Conservation (phyloP, 2,329 filamentous ascomycete species). For the Epichloe brachyelytri region DNA sequence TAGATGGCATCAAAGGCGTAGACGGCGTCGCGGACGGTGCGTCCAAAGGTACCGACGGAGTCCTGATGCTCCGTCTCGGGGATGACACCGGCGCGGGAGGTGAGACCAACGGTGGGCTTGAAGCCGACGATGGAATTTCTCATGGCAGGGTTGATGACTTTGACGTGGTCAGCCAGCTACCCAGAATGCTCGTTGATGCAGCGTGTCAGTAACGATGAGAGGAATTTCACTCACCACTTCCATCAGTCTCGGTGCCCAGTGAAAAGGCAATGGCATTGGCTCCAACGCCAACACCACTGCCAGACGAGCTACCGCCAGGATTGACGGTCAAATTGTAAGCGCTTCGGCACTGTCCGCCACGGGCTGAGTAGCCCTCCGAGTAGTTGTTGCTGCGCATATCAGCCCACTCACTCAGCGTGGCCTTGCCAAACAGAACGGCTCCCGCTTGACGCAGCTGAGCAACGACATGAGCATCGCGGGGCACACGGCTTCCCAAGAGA, state of each 20-base stretch:
- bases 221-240: conserved; percentile 31
- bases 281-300: conserved; percentile 50
- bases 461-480: conserved; percentile 55
- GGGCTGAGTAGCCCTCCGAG: conserved; percentile 52
- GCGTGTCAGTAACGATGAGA: background rate
- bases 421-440: conserved; percentile 58
- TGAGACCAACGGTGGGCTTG: conserved; percentile 64
- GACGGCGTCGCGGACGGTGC: conserved; percentile 55
- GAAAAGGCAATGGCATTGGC: conserved; percentile 51
- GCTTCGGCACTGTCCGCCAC: conserved; percentile 50
- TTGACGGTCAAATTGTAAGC: conserved; percentile 57
- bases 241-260: conserved; percentile 64
- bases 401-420: conserved; percentile 61
- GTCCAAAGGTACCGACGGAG: conserved; percentile 53
- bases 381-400: conserved; percentile 56
- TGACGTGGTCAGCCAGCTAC: background rate
- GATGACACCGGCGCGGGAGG: conserved; percentile 49
- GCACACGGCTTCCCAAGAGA: conserved; percentile 51
- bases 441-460: conserved; percentile 48
- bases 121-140: conserved; percentile 58
- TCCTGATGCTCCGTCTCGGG: conserved; percentile 58
- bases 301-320: conserved; percentile 57
- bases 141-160: conserved; percentile 58
- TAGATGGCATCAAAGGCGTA: conserved; percentile 56
- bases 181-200: background rate